Conservation (phyloP, 352 stramenopile genomes). For the Pythium periplocum region DNA sequence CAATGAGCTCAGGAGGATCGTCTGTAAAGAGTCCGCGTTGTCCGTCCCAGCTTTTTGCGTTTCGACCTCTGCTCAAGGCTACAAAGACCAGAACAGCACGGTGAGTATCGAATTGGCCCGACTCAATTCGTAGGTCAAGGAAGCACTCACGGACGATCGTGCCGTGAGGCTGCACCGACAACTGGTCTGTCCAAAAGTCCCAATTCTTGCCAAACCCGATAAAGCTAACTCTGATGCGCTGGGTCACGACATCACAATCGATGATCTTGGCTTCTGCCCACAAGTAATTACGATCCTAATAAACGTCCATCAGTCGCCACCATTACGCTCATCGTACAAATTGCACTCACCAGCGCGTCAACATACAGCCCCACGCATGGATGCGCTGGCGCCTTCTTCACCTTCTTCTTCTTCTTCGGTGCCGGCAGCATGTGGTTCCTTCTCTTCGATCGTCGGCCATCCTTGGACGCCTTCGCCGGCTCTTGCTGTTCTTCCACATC, state of each 20-base stretch:
- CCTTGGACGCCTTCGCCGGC: constrained; percentile 8
- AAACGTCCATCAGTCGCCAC: not conserved
- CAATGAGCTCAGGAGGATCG: not conserved
- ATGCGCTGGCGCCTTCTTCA: constrained; percentile 13
- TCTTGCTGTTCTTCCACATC: no score
- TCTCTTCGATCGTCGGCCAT: constrained; percentile 8
- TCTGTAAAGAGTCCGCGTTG: not conserved
- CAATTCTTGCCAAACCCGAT: constrained; percentile 56
- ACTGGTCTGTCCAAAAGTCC: constrained; percentile 71
- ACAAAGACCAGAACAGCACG: constrained; percentile 7
- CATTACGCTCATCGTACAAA: no score
- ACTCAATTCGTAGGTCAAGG: not conserved
- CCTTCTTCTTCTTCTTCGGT: constrained; percentile 20
- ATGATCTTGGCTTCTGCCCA: constrained; percentile 73
- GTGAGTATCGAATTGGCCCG: no score
- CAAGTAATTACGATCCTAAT: constrained; percentile 60
- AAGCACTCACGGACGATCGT: constrained; percentile 39
- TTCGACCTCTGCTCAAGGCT: constrained; percentile 20
- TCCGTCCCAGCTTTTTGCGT: constrained; percentile 44
- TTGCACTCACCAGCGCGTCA: constrained; percentile 40
- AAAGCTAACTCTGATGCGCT: constrained; percentile 73
- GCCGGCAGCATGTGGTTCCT: constrained; percentile 23
- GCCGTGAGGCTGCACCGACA: constrained; percentile 57
- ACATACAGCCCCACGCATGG: constrained; percentile 58
- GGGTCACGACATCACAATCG: constrained; percentile 42